Evolutionary conservation across 768 basidiomycete species (phyloP), one percentile per base, ranked within the genome.

Genomic region (Boletales sp.): DNA sequence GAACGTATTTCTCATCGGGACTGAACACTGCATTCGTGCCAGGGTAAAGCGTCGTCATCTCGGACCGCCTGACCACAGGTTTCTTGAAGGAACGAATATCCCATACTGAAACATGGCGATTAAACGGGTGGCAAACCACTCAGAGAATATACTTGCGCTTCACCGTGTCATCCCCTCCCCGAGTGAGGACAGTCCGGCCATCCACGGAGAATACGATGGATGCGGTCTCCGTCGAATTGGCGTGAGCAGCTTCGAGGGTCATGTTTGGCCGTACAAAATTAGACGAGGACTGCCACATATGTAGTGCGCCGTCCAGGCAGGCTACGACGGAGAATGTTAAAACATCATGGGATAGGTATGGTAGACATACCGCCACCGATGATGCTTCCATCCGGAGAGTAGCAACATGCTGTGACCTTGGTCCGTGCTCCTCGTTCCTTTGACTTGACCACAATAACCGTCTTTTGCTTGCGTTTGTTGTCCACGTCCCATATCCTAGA

Each of bases 1-100:
- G 73, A 44, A 98, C 73, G 62, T 84, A 83, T 67, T 84, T 89
- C 59, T 94, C 92, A 67, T 96, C 92, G 0, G 96, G 96, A 57
- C 94, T 96, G 70, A 95, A 98, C 55, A 88, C 81, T 9, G 94
- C 86, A 68, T 98, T 98, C 36, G 94, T 95, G 56, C 87, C 83
- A 14, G 92, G 88, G 70, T 99, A 97, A 48, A 93, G 70, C 14
- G 90, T 90, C 41, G 80, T 75, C 25, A 91, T 70, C 42, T 76
- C 80, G 28, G 77, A 65, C 49, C 79, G 82, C n/a, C 77, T 77
- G 3, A 79, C 82, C 30, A 97, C 64, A 2, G 96, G 94, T 67
- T 89, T 92, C 68, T 90, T 93, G 76, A 98, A 90, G 11, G 86
- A 78, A 49, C 91, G 83, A 25, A 92, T 70, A 67, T 98, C 95